Conservation (phyloP, 2,329 filamentous ascomycete species). For the Alternaria conjuncta region DNA sequence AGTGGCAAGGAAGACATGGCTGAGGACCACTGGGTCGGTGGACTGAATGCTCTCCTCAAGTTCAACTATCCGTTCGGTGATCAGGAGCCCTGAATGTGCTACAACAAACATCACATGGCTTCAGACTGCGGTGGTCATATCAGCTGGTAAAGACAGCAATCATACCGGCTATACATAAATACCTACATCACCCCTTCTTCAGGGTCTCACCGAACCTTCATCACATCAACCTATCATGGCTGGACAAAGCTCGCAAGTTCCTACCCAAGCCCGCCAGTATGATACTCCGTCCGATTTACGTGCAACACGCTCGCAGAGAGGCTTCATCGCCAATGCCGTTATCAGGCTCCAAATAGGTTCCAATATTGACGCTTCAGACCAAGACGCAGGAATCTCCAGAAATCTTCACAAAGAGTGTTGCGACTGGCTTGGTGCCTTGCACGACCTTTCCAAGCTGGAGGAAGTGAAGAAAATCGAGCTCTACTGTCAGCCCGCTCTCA, state of each 20-base stretch:
- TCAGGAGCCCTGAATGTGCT: constrained; percentile 29
- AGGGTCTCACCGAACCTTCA: background rate
- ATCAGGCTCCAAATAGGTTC: background rate
- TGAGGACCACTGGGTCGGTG: constrained; percentile 96
- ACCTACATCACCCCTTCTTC: background rate
- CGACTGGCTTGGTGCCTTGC: background rate
- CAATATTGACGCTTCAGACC: background rate
- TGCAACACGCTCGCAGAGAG: background rate
- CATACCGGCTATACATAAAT: background rate
- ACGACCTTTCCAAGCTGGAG: background rate
- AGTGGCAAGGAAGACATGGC: constrained; percentile 51
- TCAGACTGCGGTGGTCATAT: background rate
- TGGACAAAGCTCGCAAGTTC: background rate
- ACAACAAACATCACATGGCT: background rate
- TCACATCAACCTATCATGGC: background rate
- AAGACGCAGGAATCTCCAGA: background rate
- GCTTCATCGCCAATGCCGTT: background rate
- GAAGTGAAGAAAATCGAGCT: background rate
- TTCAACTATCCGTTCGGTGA: constrained; percentile 96
- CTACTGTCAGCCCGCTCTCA: background rate
- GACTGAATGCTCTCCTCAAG: constrained; percentile 89
- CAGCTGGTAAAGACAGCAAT: background rate
- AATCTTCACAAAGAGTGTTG: background rate
- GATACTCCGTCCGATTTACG: background rate
- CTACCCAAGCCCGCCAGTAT: background rate